A percentile compares a stretch with the other conserved stretches of the same genome.
phyloP scores from a whole-genome alignment of 2,329 filamentous ascomycete genomes.

The Nemania serpens region DNA sequence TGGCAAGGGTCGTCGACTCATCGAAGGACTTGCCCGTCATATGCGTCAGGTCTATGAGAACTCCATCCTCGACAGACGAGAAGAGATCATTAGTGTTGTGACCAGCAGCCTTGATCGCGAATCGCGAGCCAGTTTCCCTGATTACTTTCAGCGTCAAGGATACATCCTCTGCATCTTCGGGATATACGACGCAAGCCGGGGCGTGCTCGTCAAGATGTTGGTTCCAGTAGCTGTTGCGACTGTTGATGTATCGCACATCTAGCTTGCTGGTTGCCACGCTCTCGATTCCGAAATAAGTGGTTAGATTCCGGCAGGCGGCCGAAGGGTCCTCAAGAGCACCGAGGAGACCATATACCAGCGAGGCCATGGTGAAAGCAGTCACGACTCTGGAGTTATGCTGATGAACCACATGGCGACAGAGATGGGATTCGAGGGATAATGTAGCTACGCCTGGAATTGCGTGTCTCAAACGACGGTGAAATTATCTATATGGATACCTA shows the following conservation, averaged over 20 bases:
- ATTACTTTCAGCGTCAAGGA: slow-evolving; percentile 9
- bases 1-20: slow-evolving; percentile 17
- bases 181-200: slow-evolving; percentile 20
- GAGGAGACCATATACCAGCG: neutral
- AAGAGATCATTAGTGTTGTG: slow-evolving; percentile 22
- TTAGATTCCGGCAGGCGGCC: slow-evolving; percentile 10
- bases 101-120: slow-evolving; percentile 19
- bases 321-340: slow-evolving; percentile 1
- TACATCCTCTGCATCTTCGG: slow-evolving; percentile 17
- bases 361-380: neutral
- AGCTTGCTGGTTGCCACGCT: slow-evolving; percentile 2
- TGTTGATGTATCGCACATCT: slow-evolving; percentile 11
- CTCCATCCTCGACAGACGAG: slow-evolving; percentile 17
- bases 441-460: neutral
- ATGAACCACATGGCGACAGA: slow-evolving; percentile 2
- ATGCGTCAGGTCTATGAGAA: slow-evolving; percentile 19
- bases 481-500: too few relatives aligned
- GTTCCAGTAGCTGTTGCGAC: slow-evolving; percentile 22
- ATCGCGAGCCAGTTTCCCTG: slow-evolving; percentile 6
- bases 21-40: slow-evolving; percentile 22
- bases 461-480: too few relatives aligned
- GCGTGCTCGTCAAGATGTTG: slow-evolving; percentile 4
- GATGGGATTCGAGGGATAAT: neutral
- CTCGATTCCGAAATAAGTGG: neutral
- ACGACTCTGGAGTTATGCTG: neutral